phyloP scores from a whole-genome alignment of 2,329 filamentous ascomycete species.

The Sarocladium strictum region DNA sequence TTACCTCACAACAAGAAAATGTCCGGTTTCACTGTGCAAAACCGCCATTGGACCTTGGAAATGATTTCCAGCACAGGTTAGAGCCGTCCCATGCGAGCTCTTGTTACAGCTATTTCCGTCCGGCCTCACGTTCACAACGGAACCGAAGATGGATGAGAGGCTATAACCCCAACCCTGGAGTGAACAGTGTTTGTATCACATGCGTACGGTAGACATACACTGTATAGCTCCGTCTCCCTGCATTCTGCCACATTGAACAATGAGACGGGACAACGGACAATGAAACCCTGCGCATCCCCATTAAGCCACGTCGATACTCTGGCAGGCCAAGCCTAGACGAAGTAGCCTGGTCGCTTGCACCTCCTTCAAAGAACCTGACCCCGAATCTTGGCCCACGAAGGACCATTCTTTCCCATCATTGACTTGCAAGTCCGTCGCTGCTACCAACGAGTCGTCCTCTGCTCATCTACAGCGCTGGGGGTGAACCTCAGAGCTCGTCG shows the following conservation, averaged over 20 bases:
- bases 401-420: background rate
- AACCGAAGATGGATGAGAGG: too few species aligned
- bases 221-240: background rate
- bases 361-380: background rate
- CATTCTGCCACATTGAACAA: background rate
- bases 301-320: conserved; percentile 6
- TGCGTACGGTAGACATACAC: background rate
- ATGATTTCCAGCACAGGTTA: too few species aligned
- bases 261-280: background rate
- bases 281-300: conserved; percentile 1
- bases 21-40: too few species aligned
- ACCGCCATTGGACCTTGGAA: too few species aligned
- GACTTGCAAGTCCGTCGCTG: background rate
- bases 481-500: background rate
- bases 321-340: conserved; percentile 7
- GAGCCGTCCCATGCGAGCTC: too few species aligned
- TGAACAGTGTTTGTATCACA: background rate
- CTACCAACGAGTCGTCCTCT: background rate
- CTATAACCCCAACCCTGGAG: too few species aligned
- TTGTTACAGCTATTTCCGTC: too few species aligned
- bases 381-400: too few species aligned
- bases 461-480: background rate
- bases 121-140: too few species aligned
- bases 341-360: background rate
- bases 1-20: too few species aligned